Percentiles rank a stretch among this genome's conserved stretches.
Conservation (phyloP, 768 basidiomycete genomes). For the Calocera viscosa region DNA sequence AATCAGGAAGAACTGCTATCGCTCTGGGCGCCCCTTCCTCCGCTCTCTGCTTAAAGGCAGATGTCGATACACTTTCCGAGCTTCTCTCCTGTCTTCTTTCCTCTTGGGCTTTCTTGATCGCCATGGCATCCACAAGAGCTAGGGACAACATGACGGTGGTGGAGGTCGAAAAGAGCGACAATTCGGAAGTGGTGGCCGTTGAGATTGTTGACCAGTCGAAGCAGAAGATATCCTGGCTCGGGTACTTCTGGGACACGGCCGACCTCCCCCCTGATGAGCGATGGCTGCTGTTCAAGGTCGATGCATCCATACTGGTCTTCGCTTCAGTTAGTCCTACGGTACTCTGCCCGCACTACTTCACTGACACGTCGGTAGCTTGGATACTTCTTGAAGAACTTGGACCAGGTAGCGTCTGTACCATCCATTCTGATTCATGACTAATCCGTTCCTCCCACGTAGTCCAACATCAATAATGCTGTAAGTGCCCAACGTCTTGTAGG, state of each 20-base stretch:
- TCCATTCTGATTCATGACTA: background rate
- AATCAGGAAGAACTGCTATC: background rate
- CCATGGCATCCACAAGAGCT: background rate
- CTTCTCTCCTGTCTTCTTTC: background rate
- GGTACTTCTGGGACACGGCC: constrained; percentile 22
- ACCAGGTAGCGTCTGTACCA: background rate
- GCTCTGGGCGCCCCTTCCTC: background rate
- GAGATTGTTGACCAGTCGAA: constrained; percentile 3
- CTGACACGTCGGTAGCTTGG: constrained; percentile 12
- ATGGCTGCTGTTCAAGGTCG: constrained; percentile 23
- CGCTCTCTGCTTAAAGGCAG: background rate
- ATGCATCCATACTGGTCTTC: constrained; percentile 21
- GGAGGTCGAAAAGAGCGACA: constrained; percentile 3
- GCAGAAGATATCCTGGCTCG: constrained; percentile 18
- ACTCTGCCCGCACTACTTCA: background rate
- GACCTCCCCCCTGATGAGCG: constrained; percentile 20
- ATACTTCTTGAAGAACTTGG: constrained; percentile 18
- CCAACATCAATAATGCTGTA: constrained; percentile 20
- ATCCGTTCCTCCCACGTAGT: constrained; percentile 13
- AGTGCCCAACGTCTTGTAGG: background rate
- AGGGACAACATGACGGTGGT: background rate
- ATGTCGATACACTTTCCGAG: background rate
- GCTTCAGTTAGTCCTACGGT: constrained; percentile 16
- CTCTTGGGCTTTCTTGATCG: background rate
- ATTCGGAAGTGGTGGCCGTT: background rate